Conservation (phyloP, 192 early-diverging fungal genomes). For the Entophlyctis luteolus region DNA sequence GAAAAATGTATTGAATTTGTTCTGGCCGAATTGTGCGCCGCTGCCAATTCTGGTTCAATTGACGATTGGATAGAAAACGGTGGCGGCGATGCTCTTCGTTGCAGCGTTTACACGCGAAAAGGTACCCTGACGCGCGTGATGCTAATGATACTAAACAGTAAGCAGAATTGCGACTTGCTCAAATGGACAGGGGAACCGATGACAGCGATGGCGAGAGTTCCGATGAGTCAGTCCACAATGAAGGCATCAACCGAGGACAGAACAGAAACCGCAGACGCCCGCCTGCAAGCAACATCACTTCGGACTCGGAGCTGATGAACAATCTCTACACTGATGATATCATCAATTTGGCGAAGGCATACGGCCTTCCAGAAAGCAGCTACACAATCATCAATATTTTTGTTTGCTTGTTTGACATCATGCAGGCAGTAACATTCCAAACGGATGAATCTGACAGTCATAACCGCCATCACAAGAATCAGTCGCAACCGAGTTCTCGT, state of each 20-base stretch:
- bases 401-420: background rate
- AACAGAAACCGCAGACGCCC: background rate
- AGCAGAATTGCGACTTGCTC: no score
- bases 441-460: background rate
- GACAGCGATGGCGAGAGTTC: background rate
- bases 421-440: background rate
- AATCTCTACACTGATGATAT: background rate
- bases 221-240: background rate
- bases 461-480: background rate
- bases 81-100: background rate
- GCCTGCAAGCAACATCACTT: background rate
- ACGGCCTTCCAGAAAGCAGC: background rate
- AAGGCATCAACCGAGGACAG: background rate
- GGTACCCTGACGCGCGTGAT: no score
- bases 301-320: background rate
- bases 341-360: background rate
- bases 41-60: background rate
- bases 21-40: background rate
- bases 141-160: no score
- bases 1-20: slow-evolving; percentile 12
- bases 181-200: no score
- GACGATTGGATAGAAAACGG: slow-evolving; percentile 4
- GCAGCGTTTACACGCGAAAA: background rate
- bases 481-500: background rate
- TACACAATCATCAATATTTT: background rate